Conservation (phyloP, 2,329 filamentous ascomycete species). For the Epichloe gansuensis region DNA sequence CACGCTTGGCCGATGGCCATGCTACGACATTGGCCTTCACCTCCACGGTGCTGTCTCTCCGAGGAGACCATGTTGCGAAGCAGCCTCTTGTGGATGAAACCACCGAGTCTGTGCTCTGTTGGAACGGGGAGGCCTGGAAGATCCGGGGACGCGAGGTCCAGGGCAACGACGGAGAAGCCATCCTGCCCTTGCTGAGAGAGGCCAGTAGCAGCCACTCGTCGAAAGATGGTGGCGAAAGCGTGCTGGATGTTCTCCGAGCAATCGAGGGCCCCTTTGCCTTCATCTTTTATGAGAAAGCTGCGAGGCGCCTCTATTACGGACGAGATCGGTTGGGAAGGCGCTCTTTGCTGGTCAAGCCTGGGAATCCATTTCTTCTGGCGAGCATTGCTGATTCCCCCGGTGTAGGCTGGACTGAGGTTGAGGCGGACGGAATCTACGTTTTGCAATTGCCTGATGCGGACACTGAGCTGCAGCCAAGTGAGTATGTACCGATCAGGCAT, state of each 20-base stretch:
- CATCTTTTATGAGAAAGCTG: conserved; percentile 58
- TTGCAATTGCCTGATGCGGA: conserved; percentile 35
- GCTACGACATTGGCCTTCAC: conserved; percentile 46
- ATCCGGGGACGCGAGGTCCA: conserved; percentile 43
- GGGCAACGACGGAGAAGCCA: conserved; percentile 65
- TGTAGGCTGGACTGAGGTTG: conserved; percentile 61
- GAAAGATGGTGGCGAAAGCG: conserved; percentile 12
- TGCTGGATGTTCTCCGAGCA: conserved; percentile 41
- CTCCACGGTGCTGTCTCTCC: conserved; percentile 83
- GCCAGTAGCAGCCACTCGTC: conserved; percentile 18
- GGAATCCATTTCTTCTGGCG: conserved; percentile 45
- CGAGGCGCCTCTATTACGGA: conserved; percentile 60
- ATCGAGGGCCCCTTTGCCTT: conserved; percentile 84
- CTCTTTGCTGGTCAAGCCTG: conserved; percentile 55
- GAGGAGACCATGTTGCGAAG: conserved; percentile 54
- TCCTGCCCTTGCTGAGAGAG: conserved; percentile 48
- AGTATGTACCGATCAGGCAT: conserved; percentile 12
- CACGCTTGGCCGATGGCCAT: conserved; percentile 13
- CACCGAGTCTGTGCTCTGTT: conserved; percentile 63
- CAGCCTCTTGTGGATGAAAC: conserved; percentile 57
- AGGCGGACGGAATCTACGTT: conserved; percentile 69
- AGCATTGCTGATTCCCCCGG: conserved; percentile 49
- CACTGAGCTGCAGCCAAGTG: conserved; percentile 1
- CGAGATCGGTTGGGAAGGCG: conserved; percentile 79
- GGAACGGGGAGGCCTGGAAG: conserved; percentile 96